Evolutionary conservation across 1,284 basidiomycete species (phyloP).

Genomic region (Termitomyces sp.): DNA sequence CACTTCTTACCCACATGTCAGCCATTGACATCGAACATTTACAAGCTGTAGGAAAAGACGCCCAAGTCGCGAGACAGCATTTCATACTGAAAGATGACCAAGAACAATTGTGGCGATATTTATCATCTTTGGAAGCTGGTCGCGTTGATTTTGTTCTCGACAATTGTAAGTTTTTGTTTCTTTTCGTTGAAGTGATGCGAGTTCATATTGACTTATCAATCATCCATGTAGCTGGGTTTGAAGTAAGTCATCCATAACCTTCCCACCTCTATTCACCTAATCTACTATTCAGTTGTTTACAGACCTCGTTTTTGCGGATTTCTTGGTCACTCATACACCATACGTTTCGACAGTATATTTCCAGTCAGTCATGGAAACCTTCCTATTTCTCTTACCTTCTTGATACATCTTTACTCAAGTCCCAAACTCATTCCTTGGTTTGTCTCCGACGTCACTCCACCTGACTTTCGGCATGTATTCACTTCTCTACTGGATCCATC

Average conservation of each 20-base stretch:
- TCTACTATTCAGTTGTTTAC: conserved; percentile 68
- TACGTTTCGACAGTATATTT: conserved; percentile 80
- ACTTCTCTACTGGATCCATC: conserved; percentile 52
- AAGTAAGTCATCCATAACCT: conserved; percentile 38
- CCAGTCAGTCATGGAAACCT: conserved; percentile 57
- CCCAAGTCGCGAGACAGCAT: conserved; percentile 67
- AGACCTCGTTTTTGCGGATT: conserved; percentile 93
- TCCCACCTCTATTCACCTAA: conserved; percentile 2
- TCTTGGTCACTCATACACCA: conserved; percentile 83
- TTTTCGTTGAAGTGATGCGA: neutral
- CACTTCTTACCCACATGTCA: conserved; percentile 76
- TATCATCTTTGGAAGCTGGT: conserved; percentile 53
- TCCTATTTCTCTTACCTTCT: neutral
- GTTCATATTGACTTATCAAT: neutral
- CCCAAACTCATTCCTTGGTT: conserved; percentile 93
- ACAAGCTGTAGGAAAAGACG: conserved; percentile 77
- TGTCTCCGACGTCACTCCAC: conserved; percentile 84
- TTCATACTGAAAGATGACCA: conserved; percentile 88
- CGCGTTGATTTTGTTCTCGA: conserved; percentile 89
- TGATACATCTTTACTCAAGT: conserved; percentile 33
- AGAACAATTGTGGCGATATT: conserved; percentile 68
- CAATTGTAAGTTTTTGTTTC: conserved; percentile 57
- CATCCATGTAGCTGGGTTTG: conserved; percentile 73
- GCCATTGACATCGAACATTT: conserved; percentile 79
- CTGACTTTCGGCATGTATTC: conserved; percentile 63